Base-by-base conservation (phyloP, 495 filamentous ascomycete genomes). In the Penicillium herquei region DNA sequence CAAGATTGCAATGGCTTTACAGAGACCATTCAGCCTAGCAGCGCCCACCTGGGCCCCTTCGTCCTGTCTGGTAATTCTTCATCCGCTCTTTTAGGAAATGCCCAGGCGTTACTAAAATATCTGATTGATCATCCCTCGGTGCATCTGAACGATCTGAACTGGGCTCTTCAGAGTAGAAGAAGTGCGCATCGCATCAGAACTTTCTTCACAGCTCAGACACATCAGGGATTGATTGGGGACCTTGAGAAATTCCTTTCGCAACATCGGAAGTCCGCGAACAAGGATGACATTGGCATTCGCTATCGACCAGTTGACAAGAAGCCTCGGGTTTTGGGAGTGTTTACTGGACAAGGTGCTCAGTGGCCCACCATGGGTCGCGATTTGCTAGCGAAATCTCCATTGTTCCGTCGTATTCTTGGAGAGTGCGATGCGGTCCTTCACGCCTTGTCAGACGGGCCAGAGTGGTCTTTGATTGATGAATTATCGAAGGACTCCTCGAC, bases 301-400 rank as follows among this genome's bases (percentile, higher is more conserved):
- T 18, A 31, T 12, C 43, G 43, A 31, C 31, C 21, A 12, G 12
- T 21, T 12, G 21, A 46, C 26, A 46, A 46, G 43, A 14, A 18
- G 3, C 30, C 21, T 6, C 30, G 13, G 9, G 31, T 46, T 13
- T 54, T 41, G 1, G 59, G 59, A 35, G 56, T 78, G 0, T 78
- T 79, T 52, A 79, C 76, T 1, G 76, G 76, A 7, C 76, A 79
- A 56, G 76, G 76, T 13, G 76, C 74, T 1, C 76, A 78, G 33
- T 76, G 67, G 61, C 51, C 55, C 7, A 61, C 57, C 2, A 67
- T 67, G 64, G 78, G 74, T 8, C 56, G 59, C 33, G 64, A 72
- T 11, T 43, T 81, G 10, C 47, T 78, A 8, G 44, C 33, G n/a
- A 30, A 12, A 8, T 43, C 30, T 52, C 37, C 18, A 4, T 26